Evolutionary conservation across 192 early-diverging fungal genomes (phyloP), one percentile per base, ranked within the genome.

Genomic region (Phycomyces blakesleeanus): DNA sequence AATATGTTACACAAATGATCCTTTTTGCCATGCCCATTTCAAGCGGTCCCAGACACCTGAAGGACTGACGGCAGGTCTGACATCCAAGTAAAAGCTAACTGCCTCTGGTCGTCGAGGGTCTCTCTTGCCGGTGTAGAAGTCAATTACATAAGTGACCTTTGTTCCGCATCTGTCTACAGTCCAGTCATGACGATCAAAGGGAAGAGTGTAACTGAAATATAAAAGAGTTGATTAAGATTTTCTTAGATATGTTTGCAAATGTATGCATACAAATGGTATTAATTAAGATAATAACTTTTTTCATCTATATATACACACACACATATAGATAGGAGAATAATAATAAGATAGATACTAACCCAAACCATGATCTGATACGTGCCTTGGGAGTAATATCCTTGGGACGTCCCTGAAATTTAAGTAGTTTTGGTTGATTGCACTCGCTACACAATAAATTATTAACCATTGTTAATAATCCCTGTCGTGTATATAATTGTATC

Each of bases 151-250:
- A 0, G 82, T 82, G 8, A 94, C 89, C 5, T 80, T 74, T 66
- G 89, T 85, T 16, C 92, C 95, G 57, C 95, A 97, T n/a, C 95
- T 74, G 67, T 93, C 92, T 0, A 97, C 85, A 4, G 85, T 86
- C 95, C 95, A 97, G 72, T 97, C 93, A 68, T 97, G 95, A 18
- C 93, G 81, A 63, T 97, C 95, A 64, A 97, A 97, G 11, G 95
- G 93, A 37, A 85, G 67, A 25, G 78, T 86, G 65, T 93, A 93
- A 34, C 84, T 88, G n/a, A n/a, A n/a, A n/a, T n/a, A n/a, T n/a
- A n/a, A 37, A 16, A n/a, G 14, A 66, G 22, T 25, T 15, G 0
- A 57, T 24, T n/a, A 56, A 21, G 34, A 11, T 39, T 38, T 25
- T 22, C 20, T 25, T n/a, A n/a, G n/a, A n/a, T n/a, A 16, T 16